A percentile compares a stretch with the other conserved stretches of the same genome.
These are phyloP conservation scores for Lactarius indigo DNA, from an alignment of 768 basidiomycete genomes.

Conservation along the genomic window DNA sequence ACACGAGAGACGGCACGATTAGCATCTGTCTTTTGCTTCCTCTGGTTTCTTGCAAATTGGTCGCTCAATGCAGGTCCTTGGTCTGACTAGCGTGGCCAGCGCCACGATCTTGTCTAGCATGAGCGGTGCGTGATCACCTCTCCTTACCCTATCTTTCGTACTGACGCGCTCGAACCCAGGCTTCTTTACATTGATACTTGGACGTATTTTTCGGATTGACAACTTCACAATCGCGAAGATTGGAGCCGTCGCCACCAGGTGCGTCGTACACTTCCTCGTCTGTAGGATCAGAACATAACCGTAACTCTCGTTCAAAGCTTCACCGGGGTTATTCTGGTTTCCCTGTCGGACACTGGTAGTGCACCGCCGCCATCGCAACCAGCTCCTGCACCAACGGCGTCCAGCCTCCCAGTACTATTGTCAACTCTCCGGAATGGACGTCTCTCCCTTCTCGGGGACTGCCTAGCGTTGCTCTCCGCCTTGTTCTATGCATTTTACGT, in stretches of 20 bases:
- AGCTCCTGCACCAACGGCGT: conserved; percentile 10
- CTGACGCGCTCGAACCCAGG: conserved; percentile 43
- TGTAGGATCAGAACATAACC: not conserved
- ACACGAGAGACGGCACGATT: conserved; percentile 69
- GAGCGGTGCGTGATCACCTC: conserved; percentile 58
- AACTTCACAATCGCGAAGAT: conserved; percentile 67
- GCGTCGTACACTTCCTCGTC: conserved; percentile 21
- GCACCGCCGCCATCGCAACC: conserved; percentile 14
- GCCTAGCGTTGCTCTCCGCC: conserved; percentile 82
- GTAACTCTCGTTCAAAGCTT: conserved; percentile 46
- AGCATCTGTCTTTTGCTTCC: conserved; percentile 74
- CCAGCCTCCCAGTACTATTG: conserved; percentile 5
- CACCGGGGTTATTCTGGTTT: conserved; percentile 82
- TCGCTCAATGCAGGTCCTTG: conserved; percentile 75
- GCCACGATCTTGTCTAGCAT: conserved; percentile 85
- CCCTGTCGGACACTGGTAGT: conserved; percentile 68
- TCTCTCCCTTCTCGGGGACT: conserved; percentile 60
- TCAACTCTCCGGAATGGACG: conserved; percentile 25
- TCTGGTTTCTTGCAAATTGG: conserved; percentile 98
- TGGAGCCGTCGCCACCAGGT: conserved; percentile 78
- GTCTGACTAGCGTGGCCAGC: conserved; percentile 91
- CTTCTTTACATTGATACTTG: conserved; percentile 88
- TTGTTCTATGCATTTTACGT: conserved; percentile 87
- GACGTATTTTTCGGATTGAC: conserved; percentile 81
- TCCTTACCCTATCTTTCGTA: not conserved